Percentiles rank a stretch among this genome's conserved stretches.
Evolutionary conservation across 805 yeast species (phyloP).

Genomic region (Saccharomyces eubayanus): DNA sequence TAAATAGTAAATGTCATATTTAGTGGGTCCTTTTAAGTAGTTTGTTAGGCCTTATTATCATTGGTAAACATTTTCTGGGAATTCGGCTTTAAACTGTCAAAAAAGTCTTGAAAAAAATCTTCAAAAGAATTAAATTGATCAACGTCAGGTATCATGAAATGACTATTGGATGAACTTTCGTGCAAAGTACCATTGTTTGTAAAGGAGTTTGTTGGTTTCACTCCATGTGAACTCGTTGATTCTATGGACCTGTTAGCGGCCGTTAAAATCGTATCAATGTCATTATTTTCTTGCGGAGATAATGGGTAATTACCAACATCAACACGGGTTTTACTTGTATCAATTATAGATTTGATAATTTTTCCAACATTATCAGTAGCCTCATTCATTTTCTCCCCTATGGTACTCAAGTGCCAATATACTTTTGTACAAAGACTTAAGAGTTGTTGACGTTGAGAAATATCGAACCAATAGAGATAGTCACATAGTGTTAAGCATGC

Average conservation of each 20-base stretch:
- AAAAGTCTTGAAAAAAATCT: constrained; percentile 47
- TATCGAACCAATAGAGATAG: constrained; percentile 34
- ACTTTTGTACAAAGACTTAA: constrained; percentile 42
- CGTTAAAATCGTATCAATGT: background rate
- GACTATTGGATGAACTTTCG: background rate
- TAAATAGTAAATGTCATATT: background rate
- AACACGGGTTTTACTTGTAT: constrained; percentile 31
- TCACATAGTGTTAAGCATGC: constrained; percentile 48
- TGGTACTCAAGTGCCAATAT: constrained; percentile 51
- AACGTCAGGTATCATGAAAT: constrained; percentile 35
- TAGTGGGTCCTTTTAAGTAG: background rate
- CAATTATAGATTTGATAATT: constrained; percentile 44
- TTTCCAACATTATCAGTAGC: constrained; percentile 54
- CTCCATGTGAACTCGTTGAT: background rate
- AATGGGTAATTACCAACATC: constrained; percentile 9
- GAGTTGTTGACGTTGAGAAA: constrained; percentile 35
- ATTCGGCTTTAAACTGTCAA: constrained; percentile 30
- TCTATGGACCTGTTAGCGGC: background rate
- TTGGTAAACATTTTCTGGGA: constrained; percentile 26
- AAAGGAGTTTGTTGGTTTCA: constrained; percentile 2
- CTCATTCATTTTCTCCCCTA: constrained; percentile 49
- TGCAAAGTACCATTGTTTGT: constrained; percentile 1
- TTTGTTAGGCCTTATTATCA: background rate
- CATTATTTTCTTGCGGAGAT: background rate
- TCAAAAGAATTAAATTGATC: constrained; percentile 45